These are phyloP conservation scores for Amanita rubescens DNA, from an alignment of 768 basidiomycete genomes.

Conservation along the genomic window DNA sequence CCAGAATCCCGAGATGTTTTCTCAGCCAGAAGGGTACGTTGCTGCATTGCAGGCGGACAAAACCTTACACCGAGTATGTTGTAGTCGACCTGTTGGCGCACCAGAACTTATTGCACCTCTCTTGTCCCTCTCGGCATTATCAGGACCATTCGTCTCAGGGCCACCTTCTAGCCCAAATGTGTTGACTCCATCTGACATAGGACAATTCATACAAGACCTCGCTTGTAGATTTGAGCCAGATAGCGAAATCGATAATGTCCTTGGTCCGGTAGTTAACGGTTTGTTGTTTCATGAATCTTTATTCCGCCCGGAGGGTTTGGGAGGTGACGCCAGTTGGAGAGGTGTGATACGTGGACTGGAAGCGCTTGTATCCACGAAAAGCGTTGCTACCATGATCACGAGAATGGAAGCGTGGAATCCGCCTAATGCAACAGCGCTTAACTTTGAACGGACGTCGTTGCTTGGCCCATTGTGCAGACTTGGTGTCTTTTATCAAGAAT, in stretches of 20 bases:
- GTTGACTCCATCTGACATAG: constrained; percentile 62
- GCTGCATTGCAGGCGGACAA: background rate
- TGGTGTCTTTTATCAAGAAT: constrained; percentile 84
- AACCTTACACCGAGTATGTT: background rate
- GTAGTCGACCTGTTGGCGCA: constrained; percentile 65
- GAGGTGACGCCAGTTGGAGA: constrained; percentile 78
- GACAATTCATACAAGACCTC: constrained; percentile 79
- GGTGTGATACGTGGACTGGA: constrained; percentile 76
- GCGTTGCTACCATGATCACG: constrained; percentile 76
- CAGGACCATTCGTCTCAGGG: constrained; percentile 52
- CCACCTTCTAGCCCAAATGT: constrained; percentile 38
- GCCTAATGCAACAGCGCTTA: constrained; percentile 43
- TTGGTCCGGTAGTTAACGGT: constrained; percentile 64
- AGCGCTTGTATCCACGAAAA: constrained; percentile 72
- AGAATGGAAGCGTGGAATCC: constrained; percentile 72
- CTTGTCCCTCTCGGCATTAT: constrained; percentile 62
- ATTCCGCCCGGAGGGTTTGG: constrained; percentile 59
- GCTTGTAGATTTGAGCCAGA: constrained; percentile 73
- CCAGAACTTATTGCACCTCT: constrained; percentile 80
- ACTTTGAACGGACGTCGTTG: constrained; percentile 60
- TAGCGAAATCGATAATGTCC: constrained; percentile 67
- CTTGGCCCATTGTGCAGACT: constrained; percentile 82
- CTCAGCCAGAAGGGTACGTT: constrained; percentile 71
- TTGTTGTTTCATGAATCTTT: constrained; percentile 61
- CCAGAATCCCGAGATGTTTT: constrained; percentile 93